Conservation (phyloP, 345 rosid species). For the Toxicodendron radicans region DNA sequence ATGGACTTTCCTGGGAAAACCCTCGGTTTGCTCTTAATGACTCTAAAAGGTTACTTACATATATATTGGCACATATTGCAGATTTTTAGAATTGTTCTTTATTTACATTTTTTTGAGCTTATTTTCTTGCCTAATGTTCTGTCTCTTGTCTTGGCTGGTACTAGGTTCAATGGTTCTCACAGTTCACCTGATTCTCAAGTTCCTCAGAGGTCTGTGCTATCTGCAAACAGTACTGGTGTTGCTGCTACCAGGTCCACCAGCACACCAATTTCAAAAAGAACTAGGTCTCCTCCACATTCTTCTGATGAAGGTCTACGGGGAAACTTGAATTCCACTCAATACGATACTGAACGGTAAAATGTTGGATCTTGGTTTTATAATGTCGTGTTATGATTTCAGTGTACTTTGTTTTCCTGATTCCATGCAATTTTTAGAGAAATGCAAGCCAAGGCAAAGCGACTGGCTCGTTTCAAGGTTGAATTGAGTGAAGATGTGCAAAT, state of each 20-base stretch:
- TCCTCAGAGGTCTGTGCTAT: constrained; percentile 27
- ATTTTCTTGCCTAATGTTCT: constrained; percentile 40
- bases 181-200: constrained; percentile 29
- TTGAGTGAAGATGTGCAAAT: constrained; percentile 44
- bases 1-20: constrained; percentile 35
- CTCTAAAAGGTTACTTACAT: constrained; percentile 45
- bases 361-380: constrained; percentile 8
- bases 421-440: constrained; percentile 53
- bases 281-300: constrained; percentile 66
- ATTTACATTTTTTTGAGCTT: constrained; percentile 12
- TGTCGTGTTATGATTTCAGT: not conserved
- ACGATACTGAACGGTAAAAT: constrained; percentile 66
- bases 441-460: constrained; percentile 83
- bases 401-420: constrained; percentile 16
- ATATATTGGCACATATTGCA: not conserved
- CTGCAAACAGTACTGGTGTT: constrained; percentile 21
- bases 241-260: constrained; percentile 26
- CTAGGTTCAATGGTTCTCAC: constrained; percentile 35
- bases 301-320: constrained; percentile 46
- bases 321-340: constrained; percentile 39
- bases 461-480: constrained; percentile 79
- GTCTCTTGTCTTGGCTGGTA: constrained; percentile 47
- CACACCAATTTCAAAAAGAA: constrained; percentile 50
- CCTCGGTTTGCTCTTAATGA: constrained; percentile 34
- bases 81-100: not conserved